Percentiles rank a stretch among this genome's conserved stretches.
phyloP scores from a whole-genome alignment of 176 grass and related monocot genomes.

The Hsuehochloa calcarea region DNA sequence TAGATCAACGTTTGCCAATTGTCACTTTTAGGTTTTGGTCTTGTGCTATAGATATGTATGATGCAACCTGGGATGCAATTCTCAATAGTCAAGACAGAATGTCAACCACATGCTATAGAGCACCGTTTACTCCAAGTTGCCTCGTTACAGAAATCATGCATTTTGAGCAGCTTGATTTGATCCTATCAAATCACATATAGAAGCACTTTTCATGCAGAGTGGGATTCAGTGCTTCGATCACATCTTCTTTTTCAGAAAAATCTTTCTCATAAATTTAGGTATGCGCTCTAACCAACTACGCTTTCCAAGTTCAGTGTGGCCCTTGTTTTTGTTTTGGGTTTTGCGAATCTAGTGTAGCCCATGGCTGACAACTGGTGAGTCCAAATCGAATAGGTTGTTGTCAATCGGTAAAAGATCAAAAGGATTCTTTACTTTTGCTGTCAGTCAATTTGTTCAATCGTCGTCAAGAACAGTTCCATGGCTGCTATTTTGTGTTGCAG shows the following conservation, averaged over 20 bases:
- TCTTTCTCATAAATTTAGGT: no score
- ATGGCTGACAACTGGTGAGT: background rate
- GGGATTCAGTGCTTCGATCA: background rate
- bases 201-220: background rate
- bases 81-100: background rate
- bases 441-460: slow-evolving; percentile 3
- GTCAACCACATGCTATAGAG: background rate
- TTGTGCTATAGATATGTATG: background rate
- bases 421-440: background rate
- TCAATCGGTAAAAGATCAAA: background rate
- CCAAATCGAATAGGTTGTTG: background rate
- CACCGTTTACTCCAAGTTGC: background rate
- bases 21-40: background rate
- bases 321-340: no score
- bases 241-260: no score
- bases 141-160: background rate
- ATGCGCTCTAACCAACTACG: no score
- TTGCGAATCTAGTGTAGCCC: no score
- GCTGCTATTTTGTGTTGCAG: background rate
- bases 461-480: slow-evolving; percentile 2
- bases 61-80: background rate
- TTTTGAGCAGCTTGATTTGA: background rate
- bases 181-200: background rate
- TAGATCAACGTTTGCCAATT: background rate
- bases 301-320: no score